A percentile compares a stretch with the other conserved stretches of the same genome.
phyloP scores from a whole-genome alignment of 169 alveolate genomes.

The Besnoitia besnoiti region DNA sequence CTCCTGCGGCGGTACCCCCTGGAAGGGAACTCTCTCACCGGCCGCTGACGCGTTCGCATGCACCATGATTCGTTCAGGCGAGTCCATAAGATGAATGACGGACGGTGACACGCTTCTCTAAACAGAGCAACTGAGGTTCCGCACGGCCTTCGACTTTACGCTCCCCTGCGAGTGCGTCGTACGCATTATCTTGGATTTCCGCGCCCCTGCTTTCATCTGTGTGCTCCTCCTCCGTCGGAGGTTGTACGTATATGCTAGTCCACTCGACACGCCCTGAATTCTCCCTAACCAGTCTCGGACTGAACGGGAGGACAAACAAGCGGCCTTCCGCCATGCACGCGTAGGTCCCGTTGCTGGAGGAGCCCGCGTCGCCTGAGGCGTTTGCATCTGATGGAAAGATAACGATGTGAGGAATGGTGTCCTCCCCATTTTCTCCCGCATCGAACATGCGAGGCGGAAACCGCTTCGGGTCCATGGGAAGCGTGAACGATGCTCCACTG shows the following conservation, averaged over 20 bases:
- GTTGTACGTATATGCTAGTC: conserved; percentile 33
- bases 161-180: neutral
- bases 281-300: neutral
- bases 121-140: neutral
- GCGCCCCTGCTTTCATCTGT: neutral
- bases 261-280: conserved; percentile 12
- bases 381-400: conserved; percentile 61
- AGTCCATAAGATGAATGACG: neutral
- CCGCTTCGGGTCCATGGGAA: conserved; percentile 50
- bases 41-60: too few relatives aligned
- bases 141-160: neutral
- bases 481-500: conserved; percentile 53
- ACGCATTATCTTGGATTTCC: neutral
- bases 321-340: conserved; percentile 59
- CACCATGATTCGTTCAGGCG: conserved; percentile 4
- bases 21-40: too few relatives aligned
- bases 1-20: too few relatives aligned
- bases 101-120: conserved; percentile 20
- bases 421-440: neutral
- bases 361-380: neutral
- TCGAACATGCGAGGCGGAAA: conserved; percentile 58
- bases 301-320: conserved; percentile 50
- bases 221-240: neutral
- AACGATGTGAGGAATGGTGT: conserved; percentile 44
- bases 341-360: neutral